Base-by-base conservation (phyloP, 1,284 basidiomycete species). In the Rhodotorula mucilaginosa region DNA sequence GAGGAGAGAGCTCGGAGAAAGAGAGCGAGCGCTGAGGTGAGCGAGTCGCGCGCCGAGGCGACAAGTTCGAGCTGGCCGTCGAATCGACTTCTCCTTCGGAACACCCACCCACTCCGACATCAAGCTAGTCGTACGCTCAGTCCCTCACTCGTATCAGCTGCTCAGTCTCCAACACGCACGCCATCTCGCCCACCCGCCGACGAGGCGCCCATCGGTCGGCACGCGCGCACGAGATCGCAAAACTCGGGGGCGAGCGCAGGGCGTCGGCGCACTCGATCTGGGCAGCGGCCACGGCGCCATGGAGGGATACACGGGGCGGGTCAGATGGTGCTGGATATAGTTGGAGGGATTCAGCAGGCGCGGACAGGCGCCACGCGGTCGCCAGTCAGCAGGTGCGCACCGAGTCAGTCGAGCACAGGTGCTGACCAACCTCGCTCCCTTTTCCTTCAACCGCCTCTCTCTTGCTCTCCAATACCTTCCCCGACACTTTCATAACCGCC, bases 401-500 rank as follows among this genome's bases (percentile, higher is more conserved):
- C 57, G 31, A 21, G 31, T 34, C 31, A 58, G 19, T 39, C 54
- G 57, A 58, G 57, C 57, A 58, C 34, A 34, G 31, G 52, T 31
- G 64, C 64, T 65, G 64, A 65, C 57, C 64, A 65, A 65, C 19
- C 62, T 29, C 29, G n/a, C 58, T 61, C 48, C n/a, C 51, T 49
- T 34, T 44, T 39, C n/a, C 64, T 34, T 34, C 6, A 47, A 21
- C 19, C 52, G 10, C 29, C 44, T 34, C 51, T 52, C n/a, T 21
- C 51, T 52, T 52, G 23, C n/a, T 21, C 19, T 21, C 3, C 54
- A 2, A 26, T 54, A 34, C 49, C 21, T n/a, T 26, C 34, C 58
- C 49, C 19, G n/a, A 34, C 48, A 54, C 18, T 2, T 52, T 34
- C 8, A n/a, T 21, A 15, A 47, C 19, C n/a, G 13, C 12, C 39